A percentile compares a stretch with the other conserved stretches of the same genome.
Conservation (phyloP, 2,329 filamentous ascomycete genomes). For the Thielaviopsis euricoi region DNA sequence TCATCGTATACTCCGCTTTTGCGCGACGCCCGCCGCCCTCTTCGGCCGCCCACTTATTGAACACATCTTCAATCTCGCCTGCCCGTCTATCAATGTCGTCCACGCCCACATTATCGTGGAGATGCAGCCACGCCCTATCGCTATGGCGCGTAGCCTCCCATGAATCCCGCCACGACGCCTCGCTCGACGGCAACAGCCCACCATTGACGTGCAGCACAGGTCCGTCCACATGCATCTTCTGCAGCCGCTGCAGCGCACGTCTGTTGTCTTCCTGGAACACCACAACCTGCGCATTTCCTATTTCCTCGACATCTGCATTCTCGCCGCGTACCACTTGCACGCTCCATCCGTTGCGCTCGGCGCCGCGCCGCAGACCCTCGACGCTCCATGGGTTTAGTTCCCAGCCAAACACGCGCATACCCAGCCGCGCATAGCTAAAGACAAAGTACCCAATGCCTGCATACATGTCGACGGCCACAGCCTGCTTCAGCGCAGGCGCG, state of each 20-base stretch:
- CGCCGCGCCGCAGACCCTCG: constrained; percentile 65
- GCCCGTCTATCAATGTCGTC: constrained; percentile 31
- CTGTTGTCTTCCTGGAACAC: constrained; percentile 56
- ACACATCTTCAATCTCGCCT: constrained; percentile 30
- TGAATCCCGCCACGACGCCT: constrained; percentile 34
- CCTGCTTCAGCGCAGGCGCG: background rate
- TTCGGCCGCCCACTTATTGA: constrained; percentile 22
- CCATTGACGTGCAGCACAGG: constrained; percentile 44
- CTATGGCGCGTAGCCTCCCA: constrained; percentile 25
- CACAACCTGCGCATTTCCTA: constrained; percentile 37
- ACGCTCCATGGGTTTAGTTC: constrained; percentile 82
- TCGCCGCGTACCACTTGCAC: constrained; percentile 40
- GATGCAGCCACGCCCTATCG: constrained; percentile 39
- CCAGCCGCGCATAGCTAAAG: constrained; percentile 62
- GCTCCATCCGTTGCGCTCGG: constrained; percentile 49
- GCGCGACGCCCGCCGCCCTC: constrained; percentile 15
- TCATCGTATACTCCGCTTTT: constrained; percentile 39
- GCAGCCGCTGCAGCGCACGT: constrained; percentile 29
- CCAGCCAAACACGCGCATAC: constrained; percentile 66
- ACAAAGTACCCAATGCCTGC: constrained; percentile 90
- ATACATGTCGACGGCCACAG: constrained; percentile 59
- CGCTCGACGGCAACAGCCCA: constrained; percentile 44
- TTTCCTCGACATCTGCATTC: constrained; percentile 16
- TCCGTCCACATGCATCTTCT: constrained; percentile 17
- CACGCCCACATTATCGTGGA: constrained; percentile 49